Evolutionary conservation across 805 yeast species (phyloP).

Genomic region (Candida nemodendra): DNA sequence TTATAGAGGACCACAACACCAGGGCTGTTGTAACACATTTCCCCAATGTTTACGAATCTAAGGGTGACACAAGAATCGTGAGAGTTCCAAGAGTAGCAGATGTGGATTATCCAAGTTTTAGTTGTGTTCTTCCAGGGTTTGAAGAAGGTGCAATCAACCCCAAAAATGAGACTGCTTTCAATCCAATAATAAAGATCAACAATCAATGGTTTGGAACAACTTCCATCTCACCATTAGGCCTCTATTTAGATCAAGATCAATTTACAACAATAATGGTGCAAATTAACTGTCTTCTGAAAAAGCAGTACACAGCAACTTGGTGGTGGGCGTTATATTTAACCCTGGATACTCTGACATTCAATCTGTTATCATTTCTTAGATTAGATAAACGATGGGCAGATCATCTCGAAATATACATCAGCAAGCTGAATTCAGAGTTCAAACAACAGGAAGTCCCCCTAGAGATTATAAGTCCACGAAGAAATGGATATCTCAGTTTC

Average conservation of each 20-base stretch:
- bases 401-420: conserved; percentile 44
- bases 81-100: conserved; percentile 57
- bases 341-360: conserved; percentile 41
- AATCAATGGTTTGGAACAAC: conserved; percentile 49
- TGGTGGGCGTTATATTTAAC: conserved; percentile 41
- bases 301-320: conserved; percentile 40
- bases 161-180: conserved; percentile 25
- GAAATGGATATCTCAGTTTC: conserved; percentile 54
- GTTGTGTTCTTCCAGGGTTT: conserved; percentile 51
- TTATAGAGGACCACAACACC: conserved; percentile 30
- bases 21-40: conserved; percentile 58
- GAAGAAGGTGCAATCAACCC: conserved; percentile 62
- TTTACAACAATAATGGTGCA: conserved; percentile 39
- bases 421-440: conserved; percentile 29
- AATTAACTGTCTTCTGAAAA: conserved; percentile 42
- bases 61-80: conserved; percentile 51
- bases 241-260: conserved; percentile 37
- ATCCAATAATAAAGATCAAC: conserved; percentile 38
- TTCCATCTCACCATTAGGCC: conserved; percentile 51
- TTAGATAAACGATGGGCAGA: conserved; percentile 33
- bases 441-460: conserved; percentile 28
- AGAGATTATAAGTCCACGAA: conserved; percentile 47
- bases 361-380: conserved; percentile 38
- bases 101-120: conserved; percentile 52
- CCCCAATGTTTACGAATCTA: conserved; percentile 52